phyloP scores from a whole-genome alignment of 805 yeast genomes.

The Lachancea lanzarotensis region DNA sequence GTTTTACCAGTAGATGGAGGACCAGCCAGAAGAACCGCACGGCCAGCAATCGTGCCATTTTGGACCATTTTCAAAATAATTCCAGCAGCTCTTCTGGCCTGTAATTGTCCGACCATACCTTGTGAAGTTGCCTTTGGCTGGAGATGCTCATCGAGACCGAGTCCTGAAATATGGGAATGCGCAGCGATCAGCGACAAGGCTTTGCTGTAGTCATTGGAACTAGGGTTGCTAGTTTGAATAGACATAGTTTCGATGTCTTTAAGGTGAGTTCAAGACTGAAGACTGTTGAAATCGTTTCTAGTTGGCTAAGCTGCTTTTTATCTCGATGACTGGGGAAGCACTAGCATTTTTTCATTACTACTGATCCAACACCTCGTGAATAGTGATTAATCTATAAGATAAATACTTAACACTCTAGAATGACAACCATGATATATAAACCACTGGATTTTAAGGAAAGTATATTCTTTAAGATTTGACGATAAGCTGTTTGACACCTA shows the following conservation, averaged over 20 bases:
- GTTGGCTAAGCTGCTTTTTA: background rate
- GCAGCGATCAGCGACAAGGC: conserved; percentile 85
- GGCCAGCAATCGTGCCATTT: conserved; percentile 91
- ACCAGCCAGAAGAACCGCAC: conserved; percentile 93
- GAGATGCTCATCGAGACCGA: conserved; percentile 90
- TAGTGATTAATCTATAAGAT: too few relatives aligned
- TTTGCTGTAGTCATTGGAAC: conserved; percentile 40
- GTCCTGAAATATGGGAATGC: conserved; percentile 95
- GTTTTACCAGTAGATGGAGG: conserved; percentile 99
- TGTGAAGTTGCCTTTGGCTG: conserved; percentile 76
- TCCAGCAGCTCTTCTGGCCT: conserved; percentile 96
- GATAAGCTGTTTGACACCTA: too few relatives aligned
- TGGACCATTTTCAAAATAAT: conserved; percentile 88
- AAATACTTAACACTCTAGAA: too few relatives aligned
- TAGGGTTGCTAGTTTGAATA: conserved; percentile 35
- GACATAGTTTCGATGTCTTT: conserved; percentile 24
- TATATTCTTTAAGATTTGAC: too few relatives aligned
- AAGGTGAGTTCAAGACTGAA: too few relatives aligned
- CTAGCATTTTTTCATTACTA: background rate
- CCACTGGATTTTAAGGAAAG: too few relatives aligned
- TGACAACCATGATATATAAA: too few relatives aligned
- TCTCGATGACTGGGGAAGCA: background rate
- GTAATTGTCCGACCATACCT: conserved; percentile 96
- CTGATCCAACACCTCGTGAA: background rate
- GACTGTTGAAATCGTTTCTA: background rate